Evolutionary conservation across 495 filamentous ascomycete species (phyloP), one percentile per base, ranked within the genome.

Genomic region (Podospora sp.): DNA sequence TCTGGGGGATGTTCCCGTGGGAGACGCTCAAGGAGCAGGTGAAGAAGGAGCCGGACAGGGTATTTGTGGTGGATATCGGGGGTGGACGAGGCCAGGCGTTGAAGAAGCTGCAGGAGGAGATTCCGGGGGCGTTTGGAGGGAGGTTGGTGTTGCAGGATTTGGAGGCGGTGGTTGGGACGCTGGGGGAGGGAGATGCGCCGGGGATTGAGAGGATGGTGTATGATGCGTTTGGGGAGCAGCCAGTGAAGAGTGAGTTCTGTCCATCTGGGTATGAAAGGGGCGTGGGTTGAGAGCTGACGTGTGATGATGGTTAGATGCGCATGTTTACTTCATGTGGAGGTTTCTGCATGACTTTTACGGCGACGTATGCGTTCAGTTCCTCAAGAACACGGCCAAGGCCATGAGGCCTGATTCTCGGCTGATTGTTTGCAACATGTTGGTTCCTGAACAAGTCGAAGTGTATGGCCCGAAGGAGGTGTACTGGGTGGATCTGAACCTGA

Each of bases 281-380:
- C 20, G 16, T 66, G 20, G 18, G 26, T 1, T 25, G 20, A 6
- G n/a, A 33, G 53, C 36, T 53, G 18, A 63, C 27, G 14, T 7
- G 20, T 21, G 11, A 24, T 24, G 9, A 22, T 6, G n/a, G n/a
- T n/a, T 25, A 74, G 75, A 72, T 29, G 84, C 84, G 8, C 81
- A 84, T 26, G 77, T 83, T 0, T 88, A 88, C 69, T 80, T 87
- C 50, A 73, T 87, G 59, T 77, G 84, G 7, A 75, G 79, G 57
- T 78, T 88, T 21, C 65, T 87, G n/a, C 85, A 88, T 62, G 83
- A 87, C 63, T 83, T 81, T 70, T 67, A 75, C 18, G 72, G 81
- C 27, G 66, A 72, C 7, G 73, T 83, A 18, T 79, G 74, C 20
- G 55, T 79, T 18, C 70, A 68, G 0, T 85, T 87, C 67, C 67